Evolutionary conservation across 1,139 yeast genomes (phyloP), one percentile per base, ranked within the genome.

Genomic region (Candida smagusa): DNA sequence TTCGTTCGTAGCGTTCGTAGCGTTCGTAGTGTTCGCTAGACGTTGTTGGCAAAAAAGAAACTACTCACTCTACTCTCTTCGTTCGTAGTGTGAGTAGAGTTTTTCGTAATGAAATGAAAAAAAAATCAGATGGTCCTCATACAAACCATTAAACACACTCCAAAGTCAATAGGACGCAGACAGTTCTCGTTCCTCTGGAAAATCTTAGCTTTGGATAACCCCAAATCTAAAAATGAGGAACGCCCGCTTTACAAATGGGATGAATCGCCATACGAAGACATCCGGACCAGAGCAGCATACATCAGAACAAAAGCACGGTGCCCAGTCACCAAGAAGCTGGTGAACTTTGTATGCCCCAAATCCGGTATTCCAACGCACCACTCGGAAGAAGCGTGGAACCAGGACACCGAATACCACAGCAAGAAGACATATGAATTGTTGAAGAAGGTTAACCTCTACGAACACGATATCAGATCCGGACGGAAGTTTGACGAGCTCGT

Each of bases 361-460:
- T 84, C 96, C 6, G 98, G 98, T 6, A 89, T 92, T 40, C 98
- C 98, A 22, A 92, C 98, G 6, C 98, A 92, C 59, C 95, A 88
- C 56, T 81, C 88, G 22, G 74, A 75, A 53, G 90, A 83, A 50
- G 97, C 96, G 2, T 92, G 97, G 96, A 81, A 81, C 53, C 65
- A 68, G 36, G 98, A 92, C 58, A 67, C 58, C 9, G 80, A 77
- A 25, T 90, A 90, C 58, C 97, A 88, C 53, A 58, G 66, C 19
- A 58, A 77, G 34, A 77, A 81, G 50, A 77, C 72, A 45, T 85
- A 84, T 59, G 88, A 88, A 53, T 63, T 78, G 37, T 74, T 92
- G 68, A 82, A 82, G 54, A 84, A 85, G 61, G 97, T 88, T 34
- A 92, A 92, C 59, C 79, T 87, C 42, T 92, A 84, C 60, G 98